phyloP scores from a whole-genome alignment of 768 basidiomycete genomes.

The Leccinum subgranulosum region DNA sequence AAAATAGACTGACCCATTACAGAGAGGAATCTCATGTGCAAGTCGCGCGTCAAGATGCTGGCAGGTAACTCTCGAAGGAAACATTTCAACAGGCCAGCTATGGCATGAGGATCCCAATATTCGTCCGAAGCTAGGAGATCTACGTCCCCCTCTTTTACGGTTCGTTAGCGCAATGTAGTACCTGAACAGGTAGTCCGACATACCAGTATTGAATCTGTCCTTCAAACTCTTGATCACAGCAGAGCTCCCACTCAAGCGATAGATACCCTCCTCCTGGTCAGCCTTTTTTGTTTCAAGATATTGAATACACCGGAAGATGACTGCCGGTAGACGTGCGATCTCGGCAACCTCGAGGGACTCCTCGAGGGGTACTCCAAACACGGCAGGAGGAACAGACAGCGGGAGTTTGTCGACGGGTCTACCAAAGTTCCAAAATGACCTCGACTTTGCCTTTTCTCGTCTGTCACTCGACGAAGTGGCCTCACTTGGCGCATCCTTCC shows the following conservation, averaged over 20 bases:
- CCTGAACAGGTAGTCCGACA: constrained; percentile 23
- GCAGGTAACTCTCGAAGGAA: constrained; percentile 92
- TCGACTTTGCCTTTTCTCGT: constrained; percentile 88
- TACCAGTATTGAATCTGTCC: constrained; percentile 90
- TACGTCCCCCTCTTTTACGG: constrained; percentile 83
- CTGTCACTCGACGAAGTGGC: constrained; percentile 54
- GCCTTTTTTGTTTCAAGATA: constrained; percentile 94
- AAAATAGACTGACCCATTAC: constrained; percentile 76
- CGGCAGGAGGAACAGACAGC: constrained; percentile 56
- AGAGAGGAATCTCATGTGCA: constrained; percentile 86
- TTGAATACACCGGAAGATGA: constrained; percentile 93
- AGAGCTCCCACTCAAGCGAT: constrained; percentile 91
- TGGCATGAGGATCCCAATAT: constrained; percentile 97
- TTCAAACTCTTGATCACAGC: constrained; percentile 92
- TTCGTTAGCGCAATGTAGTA: constrained; percentile 5
- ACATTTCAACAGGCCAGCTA: constrained; percentile 90
- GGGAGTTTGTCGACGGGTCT: constrained; percentile 47
- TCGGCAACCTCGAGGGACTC: constrained; percentile 87
- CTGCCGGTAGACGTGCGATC: constrained; percentile 88
- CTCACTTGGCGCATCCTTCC: constrained; percentile 58
- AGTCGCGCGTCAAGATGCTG: constrained; percentile 87
- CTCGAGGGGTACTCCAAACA: constrained; percentile 85
- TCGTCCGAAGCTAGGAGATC: constrained; percentile 86
- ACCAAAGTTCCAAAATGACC: constrained; percentile 92
- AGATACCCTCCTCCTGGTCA: constrained; percentile 96